These are phyloP conservation scores for Stagonosporopsis vannaccii DNA, from an alignment of 2,329 filamentous ascomycete genomes.

Conservation along the genomic window DNA sequence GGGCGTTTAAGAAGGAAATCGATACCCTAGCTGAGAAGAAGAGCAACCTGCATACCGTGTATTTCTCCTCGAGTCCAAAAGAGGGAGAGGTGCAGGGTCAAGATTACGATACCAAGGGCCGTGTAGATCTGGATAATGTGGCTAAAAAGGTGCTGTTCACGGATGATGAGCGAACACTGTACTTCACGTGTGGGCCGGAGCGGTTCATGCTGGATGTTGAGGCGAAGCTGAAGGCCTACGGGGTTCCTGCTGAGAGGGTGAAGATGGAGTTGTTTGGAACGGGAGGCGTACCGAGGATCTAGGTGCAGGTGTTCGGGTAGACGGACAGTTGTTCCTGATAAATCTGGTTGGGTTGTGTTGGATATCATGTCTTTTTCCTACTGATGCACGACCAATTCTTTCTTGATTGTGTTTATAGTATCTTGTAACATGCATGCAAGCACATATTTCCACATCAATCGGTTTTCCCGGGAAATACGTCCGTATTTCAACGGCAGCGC, in stretches of 20 bases:
- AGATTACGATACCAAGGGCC: conserved; percentile 67
- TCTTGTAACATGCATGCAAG: background rate
- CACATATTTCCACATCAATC: background rate
- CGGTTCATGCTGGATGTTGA: conserved; percentile 72
- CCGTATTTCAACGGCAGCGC: background rate
- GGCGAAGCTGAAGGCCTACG: conserved; percentile 60
- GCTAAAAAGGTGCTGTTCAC: conserved; percentile 65
- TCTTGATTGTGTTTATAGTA: background rate
- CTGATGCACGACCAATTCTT: background rate
- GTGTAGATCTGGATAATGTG: conserved; percentile 65
- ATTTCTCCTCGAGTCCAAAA: conserved; percentile 65
- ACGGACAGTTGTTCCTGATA: conserved; percentile 5
- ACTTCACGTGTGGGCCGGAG: conserved; percentile 76
- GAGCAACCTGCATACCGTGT: conserved; percentile 59
- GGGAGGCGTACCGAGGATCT: conserved; percentile 45
- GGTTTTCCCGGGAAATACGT: background rate
- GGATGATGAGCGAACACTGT: conserved; percentile 63
- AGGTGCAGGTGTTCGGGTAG: background rate
- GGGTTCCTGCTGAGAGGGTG: conserved; percentile 66
- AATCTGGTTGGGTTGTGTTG: background rate
- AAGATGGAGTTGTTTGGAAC: conserved; percentile 70
- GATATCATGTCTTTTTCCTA: background rate
- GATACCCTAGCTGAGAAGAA: conserved; percentile 53
- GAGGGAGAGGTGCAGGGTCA: conserved; percentile 56
- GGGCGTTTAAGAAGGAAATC: conserved; percentile 65